Percentiles rank a stretch among this genome's conserved stretches.
Conservation (phyloP, 139 green algal species). For the Chlamydomonas sp. region DNA sequence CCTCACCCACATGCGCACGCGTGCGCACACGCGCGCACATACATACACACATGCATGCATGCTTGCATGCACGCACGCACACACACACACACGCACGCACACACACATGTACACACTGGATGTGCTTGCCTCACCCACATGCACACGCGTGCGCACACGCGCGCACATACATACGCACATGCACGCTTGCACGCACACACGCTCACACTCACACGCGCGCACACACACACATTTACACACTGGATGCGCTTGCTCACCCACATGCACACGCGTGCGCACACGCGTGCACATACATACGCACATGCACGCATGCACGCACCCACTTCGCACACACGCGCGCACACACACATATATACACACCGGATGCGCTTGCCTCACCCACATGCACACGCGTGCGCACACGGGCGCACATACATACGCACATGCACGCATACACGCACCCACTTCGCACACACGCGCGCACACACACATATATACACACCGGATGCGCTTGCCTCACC, state of each 20-base stretch:
- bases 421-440: background rate
- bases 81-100: background rate
- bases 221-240: too few relatives aligned
- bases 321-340: background rate
- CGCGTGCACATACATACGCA: background rate
- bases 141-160: background rate
- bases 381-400: background rate
- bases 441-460: conserved; percentile 13
- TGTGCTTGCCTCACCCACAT: too few relatives aligned
- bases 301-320: background rate
- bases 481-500: background rate
- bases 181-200: too few relatives aligned
- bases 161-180: background rate
- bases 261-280: background rate
- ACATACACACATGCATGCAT: background rate
- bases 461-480: background rate
- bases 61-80: background rate
- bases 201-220: too few relatives aligned
- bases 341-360: background rate
- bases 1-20: background rate
- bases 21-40: background rate
- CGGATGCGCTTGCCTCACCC: background rate
- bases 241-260: too few relatives aligned
- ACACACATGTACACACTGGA: background rate
- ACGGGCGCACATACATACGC: too few relatives aligned